Evolutionary conservation across 2,329 filamentous ascomycete species (phyloP).

Genomic region (Aspergillus clavatus): DNA sequence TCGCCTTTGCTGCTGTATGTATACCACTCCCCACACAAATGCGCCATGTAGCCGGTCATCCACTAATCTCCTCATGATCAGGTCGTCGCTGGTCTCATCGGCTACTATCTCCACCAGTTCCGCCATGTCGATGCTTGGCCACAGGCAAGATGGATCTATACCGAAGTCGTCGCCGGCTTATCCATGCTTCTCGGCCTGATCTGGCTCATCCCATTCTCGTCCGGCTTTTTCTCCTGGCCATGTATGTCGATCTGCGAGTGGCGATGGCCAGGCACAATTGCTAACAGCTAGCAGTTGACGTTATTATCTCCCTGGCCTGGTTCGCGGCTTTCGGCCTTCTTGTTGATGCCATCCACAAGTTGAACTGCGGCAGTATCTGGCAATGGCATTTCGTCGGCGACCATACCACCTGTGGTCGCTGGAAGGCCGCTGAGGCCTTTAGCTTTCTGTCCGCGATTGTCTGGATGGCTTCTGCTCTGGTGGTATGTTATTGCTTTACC

Average conservation of each 20-base stretch:
- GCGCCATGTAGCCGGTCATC: too few relatives aligned
- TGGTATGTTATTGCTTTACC: slow-evolving; percentile 43
- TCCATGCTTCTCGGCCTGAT: slow-evolving; percentile 65
- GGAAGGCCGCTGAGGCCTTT: slow-evolving; percentile 68
- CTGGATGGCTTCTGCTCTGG: slow-evolving; percentile 62
- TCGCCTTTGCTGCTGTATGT: slow-evolving; percentile 64
- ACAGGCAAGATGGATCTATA: slow-evolving; percentile 67
- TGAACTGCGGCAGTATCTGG: slow-evolving; percentile 54
- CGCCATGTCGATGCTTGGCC: slow-evolving; percentile 48
- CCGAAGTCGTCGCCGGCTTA: slow-evolving; percentile 64
- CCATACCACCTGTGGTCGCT: slow-evolving; percentile 58
- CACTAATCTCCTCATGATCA: too few relatives aligned
- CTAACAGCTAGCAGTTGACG: slow-evolving; percentile 47
- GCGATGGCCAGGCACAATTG: not conserved
- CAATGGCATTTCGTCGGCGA: slow-evolving; percentile 53
- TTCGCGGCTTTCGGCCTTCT: slow-evolving; percentile 65
- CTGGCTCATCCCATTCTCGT: slow-evolving; percentile 67
- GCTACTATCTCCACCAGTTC: slow-evolving; percentile 57
- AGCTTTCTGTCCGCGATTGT: slow-evolving; percentile 65
- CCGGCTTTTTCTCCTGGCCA: slow-evolving; percentile 65
- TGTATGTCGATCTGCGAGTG: slow-evolving; percentile 23
- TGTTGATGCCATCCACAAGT: slow-evolving; percentile 51
- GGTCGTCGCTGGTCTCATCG: slow-evolving; percentile 63
- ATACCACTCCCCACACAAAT: not conserved
- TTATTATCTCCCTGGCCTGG: slow-evolving; percentile 65